Evolutionary conservation across 768 basidiomycete genomes (phyloP), one percentile per base, ranked within the genome.

Genomic region (Myochromella boudieri): DNA sequence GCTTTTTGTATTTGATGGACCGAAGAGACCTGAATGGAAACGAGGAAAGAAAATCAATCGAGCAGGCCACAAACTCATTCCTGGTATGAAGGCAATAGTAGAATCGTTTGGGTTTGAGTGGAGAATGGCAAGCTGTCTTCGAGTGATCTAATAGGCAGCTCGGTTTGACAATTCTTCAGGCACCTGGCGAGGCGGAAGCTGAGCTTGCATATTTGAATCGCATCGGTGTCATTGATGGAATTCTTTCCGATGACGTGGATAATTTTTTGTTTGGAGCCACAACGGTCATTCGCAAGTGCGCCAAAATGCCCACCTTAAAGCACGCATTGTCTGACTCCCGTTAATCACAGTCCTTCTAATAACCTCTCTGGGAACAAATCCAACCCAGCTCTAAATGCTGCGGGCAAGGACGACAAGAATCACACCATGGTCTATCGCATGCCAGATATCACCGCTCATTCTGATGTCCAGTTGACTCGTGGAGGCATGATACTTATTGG

Each of bases 131-230:
- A 33, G 79, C 62, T 34, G 8, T 18, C 11, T 18, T 37, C 29
- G 11, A 27, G 37, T 12, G 24, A 42, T 2, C 56, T 50, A 52
- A 57, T 12, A 55, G 60, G 28, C 51, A 62, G 33, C 49, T 62
- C n/a, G 56, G 50, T 20, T 52, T 63, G 63, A 52, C 60, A 54
- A 14, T 60, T 57, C 20, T 48, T 54, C 40, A 84, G 84, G 94
- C 92, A 12, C 94, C 94, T 5, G 93, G 91, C 14, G 95, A 97
- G 66, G 95, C 95, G 0, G 95, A 97, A 64, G 94, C 94, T 0
- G 94, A 95, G 60, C 73, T 97, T 2, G 94, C 94, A 0, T 85
- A 89, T 52, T 72, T 97, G 43, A 94, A 92, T 56, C 72, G 77
- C 3, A 78, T 84, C 33, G 91, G 91, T 2, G 64, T 87, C 42